These are phyloP conservation scores for Bjerkandera adusta DNA, from an alignment of 1,284 basidiomycete genomes.

Conservation along the genomic window DNA sequence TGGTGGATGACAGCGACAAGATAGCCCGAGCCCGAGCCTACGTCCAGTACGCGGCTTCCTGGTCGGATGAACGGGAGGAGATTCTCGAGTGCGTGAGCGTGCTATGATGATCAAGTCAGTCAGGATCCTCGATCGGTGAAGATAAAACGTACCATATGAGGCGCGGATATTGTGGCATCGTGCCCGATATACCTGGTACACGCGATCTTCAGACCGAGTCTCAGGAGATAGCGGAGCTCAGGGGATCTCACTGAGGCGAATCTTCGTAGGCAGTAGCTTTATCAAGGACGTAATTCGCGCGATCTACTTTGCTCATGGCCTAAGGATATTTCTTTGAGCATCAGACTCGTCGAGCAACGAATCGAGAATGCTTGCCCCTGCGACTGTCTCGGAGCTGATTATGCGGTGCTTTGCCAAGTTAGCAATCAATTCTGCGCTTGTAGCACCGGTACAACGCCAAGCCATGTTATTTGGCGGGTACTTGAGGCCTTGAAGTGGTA, in stretches of 20 bases:
- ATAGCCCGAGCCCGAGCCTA: constrained; percentile 81
- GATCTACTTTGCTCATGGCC: constrained; percentile 75
- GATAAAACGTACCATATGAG: constrained; percentile 70
- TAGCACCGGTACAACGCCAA: constrained; percentile 71
- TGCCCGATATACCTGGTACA: constrained; percentile 70
- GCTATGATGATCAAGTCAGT: constrained; percentile 41
- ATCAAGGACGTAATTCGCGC: constrained; percentile 67
- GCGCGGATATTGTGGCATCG: constrained; percentile 87
- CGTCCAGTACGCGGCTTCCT: constrained; percentile 75
- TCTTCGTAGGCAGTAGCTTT: constrained; percentile 69
- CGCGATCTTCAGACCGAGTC: background rate
- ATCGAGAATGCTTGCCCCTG: constrained; percentile 18
- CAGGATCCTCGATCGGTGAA: background rate
- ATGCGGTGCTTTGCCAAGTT: constrained; percentile 62
- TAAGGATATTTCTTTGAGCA: constrained; percentile 29
- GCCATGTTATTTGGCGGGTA: no score
- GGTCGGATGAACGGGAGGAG: constrained; percentile 70
- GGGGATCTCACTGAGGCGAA: constrained; percentile 62
- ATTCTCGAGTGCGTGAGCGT: constrained; percentile 78
- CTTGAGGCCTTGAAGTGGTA: background rate
- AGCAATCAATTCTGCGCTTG: constrained; percentile 69
- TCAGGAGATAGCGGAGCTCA: background rate
- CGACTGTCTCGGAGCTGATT: constrained; percentile 51
- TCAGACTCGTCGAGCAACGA: background rate
- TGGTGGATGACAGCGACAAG: constrained; percentile 76